Conservation (phyloP, 2,329 filamentous ascomycete species). For the Eutypella sp. region DNA sequence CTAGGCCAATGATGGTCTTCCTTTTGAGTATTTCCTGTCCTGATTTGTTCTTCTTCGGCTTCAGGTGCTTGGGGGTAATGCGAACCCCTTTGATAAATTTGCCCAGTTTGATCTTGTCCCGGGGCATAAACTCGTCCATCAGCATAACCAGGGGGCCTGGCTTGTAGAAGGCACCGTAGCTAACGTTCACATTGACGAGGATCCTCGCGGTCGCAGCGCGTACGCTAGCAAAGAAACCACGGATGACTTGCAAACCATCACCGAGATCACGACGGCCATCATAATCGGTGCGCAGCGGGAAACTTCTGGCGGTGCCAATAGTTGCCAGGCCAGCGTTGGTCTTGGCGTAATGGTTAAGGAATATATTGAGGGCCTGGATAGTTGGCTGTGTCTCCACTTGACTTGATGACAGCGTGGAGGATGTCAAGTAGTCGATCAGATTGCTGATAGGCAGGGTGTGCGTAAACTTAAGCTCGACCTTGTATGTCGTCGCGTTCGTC, state of each 20-base stretch:
- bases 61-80: conserved; percentile 34
- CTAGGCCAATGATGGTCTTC: conserved; percentile 34
- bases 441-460: conserved; percentile 18
- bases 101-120: conserved; percentile 16
- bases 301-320: conserved; percentile 26
- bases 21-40: conserved; percentile 29
- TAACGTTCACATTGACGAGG: conserved; percentile 32
- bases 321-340: conserved; percentile 16
- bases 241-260: conserved; percentile 23
- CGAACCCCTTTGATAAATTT: conserved; percentile 33
- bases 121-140: conserved; percentile 5
- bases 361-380: conserved; percentile 18
- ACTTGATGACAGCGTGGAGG: conserved; percentile 13
- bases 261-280: conserved; percentile 17
- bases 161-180: conserved; percentile 29
- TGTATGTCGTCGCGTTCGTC: conserved; percentile 11
- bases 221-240: conserved; percentile 31
- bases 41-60: conserved; percentile 24
- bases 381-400: conserved; percentile 21
- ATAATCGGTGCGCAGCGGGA: conserved; percentile 10
- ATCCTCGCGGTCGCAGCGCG: conserved; percentile 28
- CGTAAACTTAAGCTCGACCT: conserved; percentile 17
- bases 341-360: conserved; percentile 30
- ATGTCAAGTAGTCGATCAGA: conserved; percentile 23
- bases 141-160: conserved; percentile 17